phyloP scores from a whole-genome alignment of 2,329 filamentous ascomycete genomes.

The Apiospora saccharicola region DNA sequence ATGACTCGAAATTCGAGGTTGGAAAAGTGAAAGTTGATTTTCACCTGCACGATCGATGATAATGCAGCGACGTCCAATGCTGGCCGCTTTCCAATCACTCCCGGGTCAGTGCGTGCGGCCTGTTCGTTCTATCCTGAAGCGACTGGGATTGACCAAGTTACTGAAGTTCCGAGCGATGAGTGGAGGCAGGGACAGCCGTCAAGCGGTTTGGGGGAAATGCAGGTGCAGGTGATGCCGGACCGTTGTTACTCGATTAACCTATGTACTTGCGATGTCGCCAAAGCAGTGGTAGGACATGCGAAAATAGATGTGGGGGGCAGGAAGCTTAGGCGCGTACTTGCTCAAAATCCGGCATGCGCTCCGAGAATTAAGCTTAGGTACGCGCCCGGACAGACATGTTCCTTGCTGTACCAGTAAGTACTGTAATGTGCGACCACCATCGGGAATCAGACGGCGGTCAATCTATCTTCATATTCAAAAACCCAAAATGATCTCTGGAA shows the following conservation, averaged over 20 bases:
- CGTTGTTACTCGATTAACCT: background rate
- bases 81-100: background rate
- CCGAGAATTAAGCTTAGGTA: no score
- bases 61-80: background rate
- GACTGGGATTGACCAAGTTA: constrained; percentile 7
- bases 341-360: no score
- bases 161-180: background rate
- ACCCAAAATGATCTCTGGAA: background rate
- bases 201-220: constrained; percentile 23
- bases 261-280: background rate
- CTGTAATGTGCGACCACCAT: background rate
- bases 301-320: background rate
- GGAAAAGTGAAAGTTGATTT: background rate
- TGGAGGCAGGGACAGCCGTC: background rate
- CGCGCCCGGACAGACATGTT: no score
- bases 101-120: background rate
- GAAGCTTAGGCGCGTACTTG: background rate
- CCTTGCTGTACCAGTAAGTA: no score
- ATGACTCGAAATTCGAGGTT: background rate
- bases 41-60: background rate
- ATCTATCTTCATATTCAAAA: background rate
- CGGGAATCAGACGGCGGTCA: background rate
- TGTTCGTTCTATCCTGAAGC: constrained; percentile 5
- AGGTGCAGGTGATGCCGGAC: constrained; percentile 22
- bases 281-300: background rate